These are phyloP conservation scores for Septoria linicola DNA, from an alignment of 2,329 filamentous ascomycete genomes.

Conservation along the genomic window DNA sequence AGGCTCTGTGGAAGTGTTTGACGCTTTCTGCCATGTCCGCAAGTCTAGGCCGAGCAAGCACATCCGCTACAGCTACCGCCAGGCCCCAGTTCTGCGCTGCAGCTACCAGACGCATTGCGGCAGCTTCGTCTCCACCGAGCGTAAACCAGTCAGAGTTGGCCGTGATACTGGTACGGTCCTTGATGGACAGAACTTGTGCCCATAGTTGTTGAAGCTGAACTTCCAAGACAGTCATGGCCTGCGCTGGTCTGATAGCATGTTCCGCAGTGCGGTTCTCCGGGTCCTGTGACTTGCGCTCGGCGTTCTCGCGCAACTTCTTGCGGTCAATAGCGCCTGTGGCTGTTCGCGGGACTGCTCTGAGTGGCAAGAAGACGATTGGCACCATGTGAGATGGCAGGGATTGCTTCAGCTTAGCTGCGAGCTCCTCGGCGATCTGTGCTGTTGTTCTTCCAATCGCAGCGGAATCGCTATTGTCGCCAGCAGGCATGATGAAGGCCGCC, in stretches of 20 bases:
- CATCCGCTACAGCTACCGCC: constrained; percentile 3
- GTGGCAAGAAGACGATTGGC: constrained; percentile 68
- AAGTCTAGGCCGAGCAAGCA: constrained; percentile 8
- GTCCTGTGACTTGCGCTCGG: constrained; percentile 21
- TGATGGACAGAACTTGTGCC: constrained; percentile 15
- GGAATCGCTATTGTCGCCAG: constrained; percentile 4
- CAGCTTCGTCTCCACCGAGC: constrained; percentile 6
- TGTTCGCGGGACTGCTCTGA: constrained; percentile 68
- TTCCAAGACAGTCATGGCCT: constrained; percentile 15
- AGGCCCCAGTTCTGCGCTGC: constrained; percentile 15
- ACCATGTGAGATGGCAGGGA: constrained; percentile 66
- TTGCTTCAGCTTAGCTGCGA: constrained; percentile 3
- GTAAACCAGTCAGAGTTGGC: constrained; percentile 13
- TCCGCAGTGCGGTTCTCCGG: constrained; percentile 1
- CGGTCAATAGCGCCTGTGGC: constrained; percentile 72
- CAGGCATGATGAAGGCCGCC: constrained; percentile 13
- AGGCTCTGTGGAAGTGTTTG: constrained; percentile 14
- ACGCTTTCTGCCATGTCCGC: constrained; percentile 15
- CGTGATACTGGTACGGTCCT: constrained; percentile 11
- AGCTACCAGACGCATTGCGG: constrained; percentile 1
- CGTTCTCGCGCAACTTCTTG: constrained; percentile 40
- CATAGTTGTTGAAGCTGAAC: constrained; percentile 16
- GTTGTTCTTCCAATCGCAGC: constrained; percentile 1
- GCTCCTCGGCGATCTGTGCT: constrained; percentile 3
- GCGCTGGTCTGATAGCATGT: constrained; percentile 6